Evolutionary conservation across 1,284 basidiomycete species (phyloP).

Genomic region (Pseudozyma thailandica): DNA sequence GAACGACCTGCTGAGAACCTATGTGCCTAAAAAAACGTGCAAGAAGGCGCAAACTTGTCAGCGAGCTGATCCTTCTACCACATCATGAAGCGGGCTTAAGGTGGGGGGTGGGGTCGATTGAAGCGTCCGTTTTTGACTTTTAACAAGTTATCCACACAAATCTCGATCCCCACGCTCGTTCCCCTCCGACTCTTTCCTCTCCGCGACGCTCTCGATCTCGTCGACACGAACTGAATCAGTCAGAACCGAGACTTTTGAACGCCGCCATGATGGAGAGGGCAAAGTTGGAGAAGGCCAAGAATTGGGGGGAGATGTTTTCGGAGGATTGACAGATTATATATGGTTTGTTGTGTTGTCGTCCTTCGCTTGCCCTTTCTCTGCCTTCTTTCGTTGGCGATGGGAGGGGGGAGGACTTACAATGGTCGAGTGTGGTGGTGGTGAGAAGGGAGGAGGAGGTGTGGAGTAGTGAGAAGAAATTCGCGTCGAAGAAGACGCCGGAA

Average conservation of each 20-base stretch:
- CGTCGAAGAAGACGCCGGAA: neutral
- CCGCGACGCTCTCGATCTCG: neutral
- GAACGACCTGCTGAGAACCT: too few species aligned
- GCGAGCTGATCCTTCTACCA: neutral
- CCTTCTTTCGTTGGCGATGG: neutral
- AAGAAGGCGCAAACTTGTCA: too few species aligned
- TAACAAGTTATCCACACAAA: conserved; percentile 2
- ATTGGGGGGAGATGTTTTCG: conserved; percentile 2
- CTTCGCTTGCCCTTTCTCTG: conserved; percentile 11
- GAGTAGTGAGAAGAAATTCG: neutral
- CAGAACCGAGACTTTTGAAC: conserved; percentile 1
- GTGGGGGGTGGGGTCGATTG: neutral
- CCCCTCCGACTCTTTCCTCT: neutral
- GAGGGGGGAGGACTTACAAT: conserved; percentile 8
- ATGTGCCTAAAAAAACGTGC: too few species aligned
- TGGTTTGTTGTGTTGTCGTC: conserved; percentile 31
- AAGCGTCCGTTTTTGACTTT: conserved; percentile 3
- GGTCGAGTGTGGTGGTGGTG: neutral
- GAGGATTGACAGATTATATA: conserved; percentile 55
- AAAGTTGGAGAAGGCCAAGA: neutral
- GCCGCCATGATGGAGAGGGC: neutral
- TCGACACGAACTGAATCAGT: conserved; percentile 9
- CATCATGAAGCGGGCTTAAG: neutral
- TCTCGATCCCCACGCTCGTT: neutral
- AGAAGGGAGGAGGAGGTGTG: neutral